Conservation (phyloP, 352 stramenopile genomes). For the Globisporangium mamillatum region DNA sequence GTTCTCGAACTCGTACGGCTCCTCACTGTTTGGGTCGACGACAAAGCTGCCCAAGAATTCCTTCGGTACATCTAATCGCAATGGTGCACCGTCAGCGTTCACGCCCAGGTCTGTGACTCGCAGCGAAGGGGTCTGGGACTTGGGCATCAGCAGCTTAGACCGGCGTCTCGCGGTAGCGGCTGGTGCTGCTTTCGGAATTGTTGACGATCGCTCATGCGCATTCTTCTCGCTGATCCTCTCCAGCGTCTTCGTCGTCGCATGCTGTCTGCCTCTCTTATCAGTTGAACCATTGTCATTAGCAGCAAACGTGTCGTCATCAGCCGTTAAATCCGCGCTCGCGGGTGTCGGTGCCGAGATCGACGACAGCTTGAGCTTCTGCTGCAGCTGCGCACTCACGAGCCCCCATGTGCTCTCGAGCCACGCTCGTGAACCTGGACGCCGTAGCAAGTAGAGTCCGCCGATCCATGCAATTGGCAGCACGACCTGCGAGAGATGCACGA, state of each 20-base stretch:
- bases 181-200: neutral
- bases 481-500: constrained; percentile 5
- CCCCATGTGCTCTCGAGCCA: neutral
- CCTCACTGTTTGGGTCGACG: constrained; percentile 29
- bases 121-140: constrained; percentile 10
- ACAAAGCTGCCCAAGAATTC: constrained; percentile 12
- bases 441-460: neutral
- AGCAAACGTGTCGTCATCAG: neutral
- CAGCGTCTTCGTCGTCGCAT: neutral
- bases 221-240: neutral
- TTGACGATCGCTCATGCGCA: neutral
- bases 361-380: constrained; percentile 4
- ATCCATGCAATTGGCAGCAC: constrained; percentile 5
- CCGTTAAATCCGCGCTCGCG: neutral
- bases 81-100: constrained; percentile 11
- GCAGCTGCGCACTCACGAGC: neutral
- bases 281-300: neutral
- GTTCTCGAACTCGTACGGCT: constrained; percentile 74
- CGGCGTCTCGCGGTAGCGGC: neutral
- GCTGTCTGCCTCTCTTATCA: neutral
- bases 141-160: constrained; percentile 4
- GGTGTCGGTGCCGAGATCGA: neutral
- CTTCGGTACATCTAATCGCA: constrained; percentile 1
- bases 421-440: neutral
- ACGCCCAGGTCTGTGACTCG: constrained; percentile 19